These are phyloP conservation scores for Boletus subparvulus DNA, from an alignment of 768 basidiomycete species.

Conservation along the genomic window DNA sequence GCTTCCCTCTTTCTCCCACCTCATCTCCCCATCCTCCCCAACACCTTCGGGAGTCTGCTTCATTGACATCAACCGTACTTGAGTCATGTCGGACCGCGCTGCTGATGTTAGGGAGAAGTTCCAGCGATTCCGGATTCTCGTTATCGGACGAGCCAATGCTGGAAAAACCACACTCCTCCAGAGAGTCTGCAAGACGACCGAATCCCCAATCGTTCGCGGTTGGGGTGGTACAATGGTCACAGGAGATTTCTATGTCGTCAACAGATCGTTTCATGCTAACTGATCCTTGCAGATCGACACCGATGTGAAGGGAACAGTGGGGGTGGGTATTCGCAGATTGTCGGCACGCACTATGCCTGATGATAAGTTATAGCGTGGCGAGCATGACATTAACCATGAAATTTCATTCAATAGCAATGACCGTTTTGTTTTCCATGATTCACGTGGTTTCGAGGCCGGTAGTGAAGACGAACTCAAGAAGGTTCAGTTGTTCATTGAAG, in stretches of 20 bases:
- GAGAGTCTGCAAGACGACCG: constrained; percentile 36
- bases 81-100: background rate
- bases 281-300: background rate
- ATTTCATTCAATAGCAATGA: constrained; percentile 30
- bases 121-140: constrained; percentile 37
- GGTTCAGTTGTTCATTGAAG: constrained; percentile 34
- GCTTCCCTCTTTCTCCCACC: background rate
- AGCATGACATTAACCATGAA: constrained; percentile 12
- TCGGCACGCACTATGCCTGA: background rate
- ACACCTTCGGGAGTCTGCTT: no score
- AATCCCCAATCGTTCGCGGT: constrained; percentile 32
- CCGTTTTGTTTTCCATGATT: constrained; percentile 43
- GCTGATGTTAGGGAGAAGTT: background rate
- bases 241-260: background rate
- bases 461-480: constrained; percentile 26
- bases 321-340: background rate
- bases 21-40: no score
- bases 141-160: constrained; percentile 42
- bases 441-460: constrained; percentile 41
- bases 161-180: constrained; percentile 44
- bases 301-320: background rate
- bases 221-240: constrained; percentile 18
- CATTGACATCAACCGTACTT: background rate
- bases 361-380: background rate
- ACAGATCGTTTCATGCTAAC: background rate